Conservation (phyloP, 2,329 filamentous ascomycete genomes). For the Hypocreales sp. region DNA sequence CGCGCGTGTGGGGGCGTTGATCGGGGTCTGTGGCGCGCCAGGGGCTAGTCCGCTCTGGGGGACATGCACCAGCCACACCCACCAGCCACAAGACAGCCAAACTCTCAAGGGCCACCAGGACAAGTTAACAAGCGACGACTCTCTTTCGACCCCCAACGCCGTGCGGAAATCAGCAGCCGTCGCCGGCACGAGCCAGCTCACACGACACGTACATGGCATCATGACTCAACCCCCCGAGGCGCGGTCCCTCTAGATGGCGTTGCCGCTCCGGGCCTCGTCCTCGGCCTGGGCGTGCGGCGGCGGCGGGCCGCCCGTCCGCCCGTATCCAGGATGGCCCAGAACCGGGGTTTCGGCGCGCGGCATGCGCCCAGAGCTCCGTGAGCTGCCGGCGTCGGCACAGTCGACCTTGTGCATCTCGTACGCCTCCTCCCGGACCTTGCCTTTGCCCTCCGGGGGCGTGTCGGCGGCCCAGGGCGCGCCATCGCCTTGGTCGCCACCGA, state of each 20-base stretch:
- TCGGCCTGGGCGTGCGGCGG: slow-evolving; percentile 6
- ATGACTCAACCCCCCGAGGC: not conserved
- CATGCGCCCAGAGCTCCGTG: slow-evolving; percentile 5
- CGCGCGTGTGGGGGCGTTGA: slow-evolving; percentile 6
- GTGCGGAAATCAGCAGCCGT: not conserved
- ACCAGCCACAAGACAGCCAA: slow-evolving; percentile 6
- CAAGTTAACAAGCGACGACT: no score
- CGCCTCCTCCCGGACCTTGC: slow-evolving; percentile 23
- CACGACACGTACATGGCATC: not conserved
- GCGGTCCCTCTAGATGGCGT: slow-evolving; percentile 2
- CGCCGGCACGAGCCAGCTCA: not conserved
- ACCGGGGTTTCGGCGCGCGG: slow-evolving; percentile 20
- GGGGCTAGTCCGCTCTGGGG: slow-evolving; percentile 3
- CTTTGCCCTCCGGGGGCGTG: slow-evolving; percentile 19
- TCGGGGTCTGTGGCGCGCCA: slow-evolving; percentile 5
- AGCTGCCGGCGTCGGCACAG: slow-evolving; percentile 9
- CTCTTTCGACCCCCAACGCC: no score
- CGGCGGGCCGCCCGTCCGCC: slow-evolving; percentile 16
- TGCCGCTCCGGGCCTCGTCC: slow-evolving; percentile 1
- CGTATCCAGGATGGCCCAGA: slow-evolving; percentile 30
- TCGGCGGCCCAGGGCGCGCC: not conserved
- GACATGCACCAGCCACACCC: no score
- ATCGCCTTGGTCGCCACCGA: not conserved
- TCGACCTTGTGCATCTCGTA: slow-evolving; percentile 32
- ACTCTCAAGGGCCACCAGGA: no score